A percentile compares a stretch with the other conserved stretches of the same genome.
These are phyloP conservation scores for Magnusiomyces ingens DNA, from an alignment of 1,139 yeast species.

Conservation along the genomic window DNA sequence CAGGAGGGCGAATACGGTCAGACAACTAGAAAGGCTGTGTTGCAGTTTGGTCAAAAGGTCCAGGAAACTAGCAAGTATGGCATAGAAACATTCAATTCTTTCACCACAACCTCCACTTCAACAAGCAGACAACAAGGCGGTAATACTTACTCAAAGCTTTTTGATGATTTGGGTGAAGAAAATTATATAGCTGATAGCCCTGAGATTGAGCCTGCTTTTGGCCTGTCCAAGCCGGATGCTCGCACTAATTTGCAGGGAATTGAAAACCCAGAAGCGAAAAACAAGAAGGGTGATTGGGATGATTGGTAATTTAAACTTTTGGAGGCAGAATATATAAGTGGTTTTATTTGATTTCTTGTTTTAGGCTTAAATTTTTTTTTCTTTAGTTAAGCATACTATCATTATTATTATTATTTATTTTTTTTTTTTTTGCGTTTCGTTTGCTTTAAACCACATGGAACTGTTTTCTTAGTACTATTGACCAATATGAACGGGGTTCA, in stretches of 20 bases:
- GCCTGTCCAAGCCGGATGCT: conserved; percentile 53
- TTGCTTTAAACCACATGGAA: neutral
- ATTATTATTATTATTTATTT: neutral
- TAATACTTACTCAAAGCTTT: conserved; percentile 39
- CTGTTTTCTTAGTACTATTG: no score
- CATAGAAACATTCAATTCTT: conserved; percentile 51
- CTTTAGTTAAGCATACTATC: neutral
- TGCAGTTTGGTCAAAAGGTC: conserved; percentile 91
- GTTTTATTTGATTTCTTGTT: neutral
- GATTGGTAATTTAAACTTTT: neutral
- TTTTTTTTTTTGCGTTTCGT: neutral
- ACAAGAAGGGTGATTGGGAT: conserved; percentile 28
- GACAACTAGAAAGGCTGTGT: conserved; percentile 86
- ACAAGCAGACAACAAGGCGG: conserved; percentile 31
- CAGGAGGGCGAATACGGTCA: conserved; percentile 71
- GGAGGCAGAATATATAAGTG: neutral
- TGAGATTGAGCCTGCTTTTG: conserved; percentile 58
- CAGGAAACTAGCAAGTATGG: conserved; percentile 76
- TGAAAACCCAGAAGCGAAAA: conserved; percentile 24
- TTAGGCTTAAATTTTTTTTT: neutral
- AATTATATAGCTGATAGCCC: conserved; percentile 28
- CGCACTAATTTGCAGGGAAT: conserved; percentile 53
- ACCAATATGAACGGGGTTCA: no score
- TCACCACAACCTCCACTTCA: conserved; percentile 35
- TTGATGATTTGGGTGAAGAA: conserved; percentile 46